Percentiles rank a stretch among this genome's conserved stretches.
These are phyloP conservation scores for Hypoxylon subgilvum DNA, from an alignment of 495 filamentous ascomycete genomes.

Conservation along the genomic window DNA sequence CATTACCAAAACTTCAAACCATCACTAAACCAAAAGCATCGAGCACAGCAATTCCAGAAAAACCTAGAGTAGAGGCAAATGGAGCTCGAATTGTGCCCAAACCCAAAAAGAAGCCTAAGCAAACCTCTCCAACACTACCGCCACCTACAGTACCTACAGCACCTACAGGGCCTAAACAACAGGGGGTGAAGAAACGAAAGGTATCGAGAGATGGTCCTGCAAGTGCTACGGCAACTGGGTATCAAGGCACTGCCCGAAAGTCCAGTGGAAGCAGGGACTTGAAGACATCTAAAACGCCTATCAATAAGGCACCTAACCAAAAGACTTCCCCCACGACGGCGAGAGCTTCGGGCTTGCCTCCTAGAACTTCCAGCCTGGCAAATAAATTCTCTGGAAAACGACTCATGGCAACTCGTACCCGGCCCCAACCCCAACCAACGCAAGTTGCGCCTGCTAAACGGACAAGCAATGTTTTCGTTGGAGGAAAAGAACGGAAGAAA, in stretches of 20 bases:
- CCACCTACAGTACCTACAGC: not conserved
- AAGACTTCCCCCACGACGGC: not conserved
- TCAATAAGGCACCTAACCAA: not conserved
- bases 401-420: constrained; percentile 35
- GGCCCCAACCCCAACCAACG: constrained; percentile 12
- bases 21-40: constrained; percentile 14
- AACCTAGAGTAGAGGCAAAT: not conserved
- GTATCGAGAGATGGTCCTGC: constrained; percentile 1
- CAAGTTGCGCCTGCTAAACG: not conserved
- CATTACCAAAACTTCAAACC: too few relatives aligned
- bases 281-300: not conserved
- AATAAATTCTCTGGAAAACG: constrained; percentile 29
- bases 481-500: constrained; percentile 36
- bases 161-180: constrained; percentile 1
- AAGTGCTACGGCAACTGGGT: constrained; percentile 35
- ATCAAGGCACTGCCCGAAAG: constrained; percentile 42
- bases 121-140: not conserved
- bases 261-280: constrained; percentile 2
- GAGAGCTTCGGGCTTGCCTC: constrained; percentile 3
- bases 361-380: constrained; percentile 19
- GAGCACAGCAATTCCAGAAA: not conserved
- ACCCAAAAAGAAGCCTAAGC: constrained; percentile 11
- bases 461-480: constrained; percentile 33
- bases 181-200: constrained; percentile 1
- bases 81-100: not conserved